Evolutionary conservation across 805 yeast genomes (phyloP), one percentile per base, ranked within the genome.

Genomic region (Maudiozyma barnettii): DNA sequence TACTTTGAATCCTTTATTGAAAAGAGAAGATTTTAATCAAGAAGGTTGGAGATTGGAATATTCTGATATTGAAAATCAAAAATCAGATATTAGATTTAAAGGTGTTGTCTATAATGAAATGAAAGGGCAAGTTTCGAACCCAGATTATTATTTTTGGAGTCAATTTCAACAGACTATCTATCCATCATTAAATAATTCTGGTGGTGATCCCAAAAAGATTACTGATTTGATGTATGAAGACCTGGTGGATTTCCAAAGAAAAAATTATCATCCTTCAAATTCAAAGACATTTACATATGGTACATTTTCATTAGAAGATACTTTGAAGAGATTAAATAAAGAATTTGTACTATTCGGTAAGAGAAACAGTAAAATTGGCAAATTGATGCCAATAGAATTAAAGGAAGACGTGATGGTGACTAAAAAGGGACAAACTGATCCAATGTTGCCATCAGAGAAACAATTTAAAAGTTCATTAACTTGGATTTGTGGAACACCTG

Each of bases 41-140:
- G 99, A 93, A 68, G 99, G 99, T 35, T 93, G 99, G 99, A 79
- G 99, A 61, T 69, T 93, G 37, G 99, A 93, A 64, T 78, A 87
- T 54, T 76, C 76, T 45, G 74, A 72, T 45, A 65, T 79, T 5
- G 64, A 73, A 6, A 89, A 90, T 60, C 68, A 70, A 14, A 49
- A 56, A 0, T 73, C 86, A 13, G 84, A 87, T 1, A 60, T 93
- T 39, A 71, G 70, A 4, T 87, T 88, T 65, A 93, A 93, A 65
- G 99, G 99, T 41, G 99, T 93, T 31, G 99, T 93, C 2, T 93
- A 85, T 64, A 93, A 93, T 62, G 99, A 93, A 68, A 93, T 93
- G 99, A 93, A 93, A 66, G 99, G 99, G 8, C 97, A 91, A 66
- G 78, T 87, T 60, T 84, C 96, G 0, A 91, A 88, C 63, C 78